Base-by-base conservation (phyloP, 805 yeast species). In the Lipomyces orientalis region DNA sequence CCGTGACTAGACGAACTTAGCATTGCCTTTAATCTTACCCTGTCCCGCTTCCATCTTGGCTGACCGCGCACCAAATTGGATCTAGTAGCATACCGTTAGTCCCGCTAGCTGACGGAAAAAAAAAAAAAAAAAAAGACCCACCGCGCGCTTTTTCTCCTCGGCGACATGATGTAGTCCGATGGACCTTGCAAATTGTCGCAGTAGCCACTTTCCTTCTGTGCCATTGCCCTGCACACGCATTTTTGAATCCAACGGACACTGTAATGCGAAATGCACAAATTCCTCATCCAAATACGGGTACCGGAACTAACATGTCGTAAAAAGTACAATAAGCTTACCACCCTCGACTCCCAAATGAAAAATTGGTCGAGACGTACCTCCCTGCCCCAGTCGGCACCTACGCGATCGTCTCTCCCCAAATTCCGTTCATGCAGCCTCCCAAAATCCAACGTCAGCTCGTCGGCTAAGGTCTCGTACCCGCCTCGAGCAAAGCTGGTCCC, bases 21-120 rank as follows among this genome's bases (percentile, higher is more conserved):
- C 95, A 0, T 93, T 90, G 0, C 98, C 98, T 73, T 87, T 89
- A 54, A 85, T 81, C 72, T 87, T 89, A 3, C 93, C 89, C 56
- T 89, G 86, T 0, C 94, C 94, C 2, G 87, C 83, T 69, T 90
- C 93, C 89, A 95, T 87, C 77, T 94, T 96, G 0, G 99, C 99
- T 75, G 97, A 89, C 70, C 90, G 88, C 0, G 98, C 91, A 0
- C 99, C 99, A 78, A 95, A 95, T 76, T 95, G 99, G 68, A 95
- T 93, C 66, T 64, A 64, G 29, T 12, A 31, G 10, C 8, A 9
- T 8, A n/a, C 22, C 22, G 49, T 43, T 22, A 43, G 49, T 43
- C 22, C 8, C 3, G 3, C 22, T 19, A 2, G 49, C 22, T 10
- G 12, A 7, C 19, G 12, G 29, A 2, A 25, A 25, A 3, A 19